Evolutionary conservation across 495 filamentous ascomycete species (phyloP).

Genomic region (Aspergillus cavernicola): DNA sequence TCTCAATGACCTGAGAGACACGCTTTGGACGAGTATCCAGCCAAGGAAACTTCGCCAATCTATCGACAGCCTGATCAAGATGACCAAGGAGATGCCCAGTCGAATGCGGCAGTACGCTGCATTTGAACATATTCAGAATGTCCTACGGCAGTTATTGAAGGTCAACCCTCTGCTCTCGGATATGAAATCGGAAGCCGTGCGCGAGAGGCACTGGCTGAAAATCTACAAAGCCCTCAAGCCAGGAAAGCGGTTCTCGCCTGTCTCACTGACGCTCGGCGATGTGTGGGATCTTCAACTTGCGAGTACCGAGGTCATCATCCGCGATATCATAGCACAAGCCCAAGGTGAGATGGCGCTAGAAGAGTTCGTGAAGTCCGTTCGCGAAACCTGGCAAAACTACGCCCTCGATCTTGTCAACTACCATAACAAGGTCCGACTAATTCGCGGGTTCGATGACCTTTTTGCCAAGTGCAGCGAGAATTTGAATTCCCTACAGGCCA

Average conservation of each 20-base stretch:
- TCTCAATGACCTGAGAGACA: conserved; percentile 87
- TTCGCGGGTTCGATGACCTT: conserved; percentile 96
- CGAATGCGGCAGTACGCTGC: conserved; percentile 98
- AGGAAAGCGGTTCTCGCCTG: conserved; percentile 80
- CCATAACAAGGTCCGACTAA: conserved; percentile 94
- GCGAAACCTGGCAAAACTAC: conserved; percentile 94
- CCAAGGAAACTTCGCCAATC: conserved; percentile 85
- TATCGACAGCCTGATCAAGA: conserved; percentile 88
- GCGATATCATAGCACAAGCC: conserved; percentile 89
- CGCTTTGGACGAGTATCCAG: conserved; percentile 87
- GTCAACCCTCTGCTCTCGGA: conserved; percentile 84
- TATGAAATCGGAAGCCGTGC: conserved; percentile 93
- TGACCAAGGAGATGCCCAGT: conserved; percentile 99
- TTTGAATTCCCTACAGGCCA: conserved; percentile 93
- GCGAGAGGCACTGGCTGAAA: conserved; percentile 93
- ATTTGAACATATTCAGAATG: conserved; percentile 93
- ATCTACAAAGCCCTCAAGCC: conserved; percentile 95
- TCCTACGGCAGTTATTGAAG: conserved; percentile 83
- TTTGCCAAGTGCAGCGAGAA: conserved; percentile 99
- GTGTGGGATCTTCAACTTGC: conserved; percentile 96
- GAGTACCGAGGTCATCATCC: conserved; percentile 79
- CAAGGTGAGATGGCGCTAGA: conserved; percentile 98
- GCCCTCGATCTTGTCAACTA: conserved; percentile 92
- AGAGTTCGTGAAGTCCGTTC: conserved; percentile 95
- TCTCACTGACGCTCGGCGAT: conserved; percentile 92